Percentiles rank a stretch among this genome's conserved stretches.
These are phyloP conservation scores for Plasmodium fragile DNA, from an alignment of 169 alveolate genomes.

Conservation along the genomic window DNA sequence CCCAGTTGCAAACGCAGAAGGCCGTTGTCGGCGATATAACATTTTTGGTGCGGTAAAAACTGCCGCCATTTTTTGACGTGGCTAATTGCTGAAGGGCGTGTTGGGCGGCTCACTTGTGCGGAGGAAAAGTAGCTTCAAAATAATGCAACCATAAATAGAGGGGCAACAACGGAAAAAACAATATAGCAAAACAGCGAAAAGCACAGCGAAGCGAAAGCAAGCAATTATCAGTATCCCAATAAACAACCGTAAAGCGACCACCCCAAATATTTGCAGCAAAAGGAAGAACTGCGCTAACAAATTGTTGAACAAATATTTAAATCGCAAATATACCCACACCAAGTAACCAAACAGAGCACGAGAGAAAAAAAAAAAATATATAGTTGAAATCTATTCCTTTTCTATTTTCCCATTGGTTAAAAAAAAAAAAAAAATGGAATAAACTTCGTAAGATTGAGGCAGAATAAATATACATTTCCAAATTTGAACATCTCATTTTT, in stretches of 20 bases:
- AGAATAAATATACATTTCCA: neutral
- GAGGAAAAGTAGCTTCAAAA: neutral
- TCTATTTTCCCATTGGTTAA: neutral
- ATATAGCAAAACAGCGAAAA: neutral
- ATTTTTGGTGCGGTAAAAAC: neutral
- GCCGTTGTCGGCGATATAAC: neutral
- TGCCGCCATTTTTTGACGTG: neutral
- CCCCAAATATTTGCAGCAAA: neutral
- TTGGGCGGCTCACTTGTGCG: neutral
- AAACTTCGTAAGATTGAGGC: neutral
- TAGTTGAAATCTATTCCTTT: neutral
- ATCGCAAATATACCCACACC: neutral
- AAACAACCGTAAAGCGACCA: neutral
- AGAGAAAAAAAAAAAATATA: neutral
- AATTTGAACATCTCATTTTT: neutral
- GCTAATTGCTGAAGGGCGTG: neutral
- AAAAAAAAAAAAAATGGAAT: conserved; percentile 2
- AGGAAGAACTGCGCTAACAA: neutral
- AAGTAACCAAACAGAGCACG: neutral
- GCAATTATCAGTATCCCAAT: neutral
- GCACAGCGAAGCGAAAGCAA: neutral
- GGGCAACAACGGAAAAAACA: neutral
- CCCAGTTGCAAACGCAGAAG: neutral
- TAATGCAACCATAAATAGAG: neutral
- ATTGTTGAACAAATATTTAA: neutral